Evolutionary conservation across 306 rosid species (phyloP).

Genomic region (Gillenia trifoliata): DNA sequence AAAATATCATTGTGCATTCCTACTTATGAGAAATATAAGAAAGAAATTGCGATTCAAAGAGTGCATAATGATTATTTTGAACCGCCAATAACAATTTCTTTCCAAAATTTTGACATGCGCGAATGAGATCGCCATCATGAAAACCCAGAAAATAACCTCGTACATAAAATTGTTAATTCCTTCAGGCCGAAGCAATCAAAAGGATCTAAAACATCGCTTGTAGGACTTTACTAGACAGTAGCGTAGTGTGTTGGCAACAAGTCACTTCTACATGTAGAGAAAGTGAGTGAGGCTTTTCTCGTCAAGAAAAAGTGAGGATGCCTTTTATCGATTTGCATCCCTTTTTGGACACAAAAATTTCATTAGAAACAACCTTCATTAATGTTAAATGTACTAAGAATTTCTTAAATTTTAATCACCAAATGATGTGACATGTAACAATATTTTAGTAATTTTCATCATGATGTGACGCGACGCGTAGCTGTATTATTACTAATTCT

Average conservation of each 20-base stretch:
- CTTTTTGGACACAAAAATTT: not conserved
- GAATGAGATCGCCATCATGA: not conserved
- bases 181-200: constrained; percentile 9
- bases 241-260: constrained; percentile 29
- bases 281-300: not conserved
- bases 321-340: not conserved
- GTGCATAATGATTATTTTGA: not conserved
- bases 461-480: too few relatives aligned
- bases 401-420: not conserved
- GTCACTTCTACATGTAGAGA: not conserved
- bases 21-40: too few relatives aligned
- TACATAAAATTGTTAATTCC: not conserved
- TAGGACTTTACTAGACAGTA: constrained; percentile 11
- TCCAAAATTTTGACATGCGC: not conserved
- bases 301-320: not conserved
- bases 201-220: constrained; percentile 31
- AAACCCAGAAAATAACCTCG: not conserved
- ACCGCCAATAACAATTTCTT: too few relatives aligned
- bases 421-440: not conserved
- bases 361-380: not conserved
- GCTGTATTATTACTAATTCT: not conserved
- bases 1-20: not conserved
- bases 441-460: not conserved
- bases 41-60: too few relatives aligned
- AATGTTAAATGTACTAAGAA: not conserved